Conservation (phyloP, 1,139 yeast genomes). For the Suhomyces terraborum region DNA sequence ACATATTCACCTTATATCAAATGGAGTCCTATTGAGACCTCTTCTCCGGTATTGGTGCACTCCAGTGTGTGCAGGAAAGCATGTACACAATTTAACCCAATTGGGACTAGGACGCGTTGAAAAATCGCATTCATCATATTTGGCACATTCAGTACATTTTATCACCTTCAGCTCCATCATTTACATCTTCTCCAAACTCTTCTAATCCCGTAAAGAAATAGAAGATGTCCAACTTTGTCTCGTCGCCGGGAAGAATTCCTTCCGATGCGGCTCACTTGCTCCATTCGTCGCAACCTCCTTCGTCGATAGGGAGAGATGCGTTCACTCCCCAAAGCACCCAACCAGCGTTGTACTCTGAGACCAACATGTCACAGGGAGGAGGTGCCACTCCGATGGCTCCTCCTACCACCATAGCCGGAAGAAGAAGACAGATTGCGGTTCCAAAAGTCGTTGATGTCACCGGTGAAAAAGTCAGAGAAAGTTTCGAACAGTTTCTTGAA, state of each 20-base stretch:
- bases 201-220: not conserved
- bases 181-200: not conserved
- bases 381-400: constrained; percentile 22
- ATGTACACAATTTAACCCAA: constrained; percentile 23
- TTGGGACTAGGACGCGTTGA: constrained; percentile 23
- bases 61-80: constrained; percentile 1
- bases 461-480: constrained; percentile 90
- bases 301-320: constrained; percentile 41
- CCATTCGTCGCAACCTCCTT: constrained; percentile 47
- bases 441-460: constrained; percentile 89
- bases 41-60: not conserved
- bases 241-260: constrained; percentile 49
- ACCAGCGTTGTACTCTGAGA: constrained; percentile 17
- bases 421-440: constrained; percentile 62
- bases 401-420: constrained; percentile 32
- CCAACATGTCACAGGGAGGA: constrained; percentile 23
- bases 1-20: no score
- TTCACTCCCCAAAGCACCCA: constrained; percentile 28
- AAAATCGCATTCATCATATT: constrained; percentile 4
- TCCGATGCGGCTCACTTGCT: constrained; percentile 50
- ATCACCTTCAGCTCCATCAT: constrained; percentile 7
- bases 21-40: not conserved
- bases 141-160: constrained; percentile 4
- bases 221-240: constrained; percentile 46
- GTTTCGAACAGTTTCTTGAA: constrained; percentile 79